A percentile compares a stretch with the other conserved stretches of the same genome.
These are phyloP conservation scores for Rhizophora mangle DNA, from an alignment of 345 rosid species.

Conservation along the genomic window DNA sequence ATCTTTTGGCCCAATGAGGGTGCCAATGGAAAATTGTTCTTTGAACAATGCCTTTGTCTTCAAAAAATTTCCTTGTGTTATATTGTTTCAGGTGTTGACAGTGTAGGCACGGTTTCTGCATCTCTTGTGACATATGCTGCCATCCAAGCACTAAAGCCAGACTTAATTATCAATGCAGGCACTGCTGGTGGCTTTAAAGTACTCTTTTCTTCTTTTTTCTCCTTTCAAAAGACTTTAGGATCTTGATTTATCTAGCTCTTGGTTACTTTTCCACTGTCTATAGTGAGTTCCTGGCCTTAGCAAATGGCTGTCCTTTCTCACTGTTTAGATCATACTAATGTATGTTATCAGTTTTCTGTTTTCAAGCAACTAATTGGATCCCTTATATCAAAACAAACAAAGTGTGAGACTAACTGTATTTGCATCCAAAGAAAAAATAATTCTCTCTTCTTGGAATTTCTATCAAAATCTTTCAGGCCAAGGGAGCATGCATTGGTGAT, in stretches of 20 bases:
- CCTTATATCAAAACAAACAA: neutral
- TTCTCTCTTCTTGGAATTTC: neutral
- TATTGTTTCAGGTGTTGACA: slow-evolving; percentile 67
- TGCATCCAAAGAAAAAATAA: neutral
- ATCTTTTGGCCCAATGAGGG: neutral
- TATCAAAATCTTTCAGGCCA: slow-evolving; percentile 43
- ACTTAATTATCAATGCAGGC: slow-evolving; percentile 81
- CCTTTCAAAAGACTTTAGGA: neutral
- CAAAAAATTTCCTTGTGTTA: neutral
- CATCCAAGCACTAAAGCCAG: slow-evolving; percentile 68
- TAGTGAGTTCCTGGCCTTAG: neutral
- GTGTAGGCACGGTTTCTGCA: slow-evolving; percentile 74
- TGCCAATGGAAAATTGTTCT: neutral
- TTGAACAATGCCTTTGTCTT: neutral
- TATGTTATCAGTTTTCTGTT: too few relatives aligned
- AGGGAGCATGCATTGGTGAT: slow-evolving; percentile 73
- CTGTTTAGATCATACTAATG: neutral
- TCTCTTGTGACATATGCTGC: slow-evolving; percentile 85
- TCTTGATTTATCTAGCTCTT: neutral
- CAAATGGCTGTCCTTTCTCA: neutral
- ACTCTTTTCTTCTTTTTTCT: neutral
- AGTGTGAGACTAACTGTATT: neutral
- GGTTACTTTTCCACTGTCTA: neutral
- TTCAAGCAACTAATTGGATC: neutral
- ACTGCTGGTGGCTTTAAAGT: slow-evolving; percentile 97